These are phyloP conservation scores for Neurospora sp. DNA, from an alignment of 495 filamentous ascomycete species.

Conservation along the genomic window DNA sequence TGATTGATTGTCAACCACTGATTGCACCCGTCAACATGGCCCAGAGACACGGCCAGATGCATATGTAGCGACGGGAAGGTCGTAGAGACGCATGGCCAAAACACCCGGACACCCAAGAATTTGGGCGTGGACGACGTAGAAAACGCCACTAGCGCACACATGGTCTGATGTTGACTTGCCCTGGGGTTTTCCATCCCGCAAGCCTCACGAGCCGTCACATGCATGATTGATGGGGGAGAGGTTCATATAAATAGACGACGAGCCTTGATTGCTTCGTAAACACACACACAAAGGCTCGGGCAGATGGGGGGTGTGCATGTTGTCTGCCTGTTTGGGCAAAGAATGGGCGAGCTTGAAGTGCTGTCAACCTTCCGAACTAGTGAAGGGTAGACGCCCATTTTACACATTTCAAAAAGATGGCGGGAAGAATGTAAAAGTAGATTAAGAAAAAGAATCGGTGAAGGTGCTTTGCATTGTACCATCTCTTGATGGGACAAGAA, in stretches of 20 bases:
- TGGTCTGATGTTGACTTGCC: neutral
- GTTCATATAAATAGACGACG: neutral
- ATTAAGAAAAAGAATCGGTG: neutral
- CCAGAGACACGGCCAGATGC: neutral
- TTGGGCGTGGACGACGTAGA: neutral
- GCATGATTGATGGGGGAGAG: too few species aligned
- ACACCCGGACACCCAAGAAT: neutral
- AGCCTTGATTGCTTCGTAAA: neutral
- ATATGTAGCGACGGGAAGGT: neutral
- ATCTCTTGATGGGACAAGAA: neutral
- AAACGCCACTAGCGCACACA: neutral
- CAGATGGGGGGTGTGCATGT: too few species aligned
- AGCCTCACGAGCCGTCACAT: neutral
- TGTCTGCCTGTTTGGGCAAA: neutral
- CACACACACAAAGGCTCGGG: neutral
- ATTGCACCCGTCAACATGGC: neutral
- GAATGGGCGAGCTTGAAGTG: neutral
- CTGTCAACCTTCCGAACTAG: too few species aligned
- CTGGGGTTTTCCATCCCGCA: neutral
- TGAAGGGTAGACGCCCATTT: neutral
- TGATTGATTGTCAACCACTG: neutral
- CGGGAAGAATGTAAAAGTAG: neutral
- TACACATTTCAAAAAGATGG: neutral
- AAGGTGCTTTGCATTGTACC: neutral
- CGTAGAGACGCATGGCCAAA: neutral